Base-by-base conservation (phyloP, 345 rosid genomes). In the Corchorus capsularis region DNA sequence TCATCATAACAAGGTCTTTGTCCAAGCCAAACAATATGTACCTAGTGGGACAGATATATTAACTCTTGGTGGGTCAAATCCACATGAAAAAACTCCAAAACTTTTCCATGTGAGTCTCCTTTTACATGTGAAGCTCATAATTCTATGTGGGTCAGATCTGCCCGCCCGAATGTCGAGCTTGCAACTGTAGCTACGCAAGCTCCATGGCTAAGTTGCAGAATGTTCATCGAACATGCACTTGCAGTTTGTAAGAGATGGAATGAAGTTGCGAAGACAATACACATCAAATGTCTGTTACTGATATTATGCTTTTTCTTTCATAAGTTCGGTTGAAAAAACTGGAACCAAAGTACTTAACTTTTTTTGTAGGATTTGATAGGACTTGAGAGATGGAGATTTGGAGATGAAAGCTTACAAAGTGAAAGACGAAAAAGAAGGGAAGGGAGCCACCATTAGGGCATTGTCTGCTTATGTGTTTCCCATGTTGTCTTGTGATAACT, bases 51-150 rank as follows among this genome's bases (percentile, higher is more conserved):
- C 82, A 71, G 69, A 74, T 73, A 71, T 71, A 74, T 74, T 74
- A 76, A 79, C 60, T 82, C 63, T 22, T 34, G 73, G 73, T 72
- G 81, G 77, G 83, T 82, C 74, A 49, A 70, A 71, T 54, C 19
- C 12, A 20, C 12, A 32, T 56, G 50, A 55, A 45, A 39, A 63
- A 20, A 22, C 34, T 15, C 57, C 71, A 84, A 66, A 73, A 75
- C 63, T 68, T 70, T 68, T 12, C 50, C 77, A 47, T 47, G 67
- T 14, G 60, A 71, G 75, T 80, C 80, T 73, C 76, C 76, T 34
- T 62, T 59, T 75, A 69, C 86, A 83, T 79, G 85, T 83, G 83
- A 73, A 79, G 67, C 73, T 79, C 78, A 77, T 77, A 61, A 77
- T 73, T 77, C 72, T 63, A 69, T 69, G 82, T 77, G 83, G 83